Percentiles rank a stretch among this genome's conserved stretches.
These are phyloP conservation scores for Chaetomiaceae sp. DNA, from an alignment of 2,329 filamentous ascomycete genomes.

Conservation along the genomic window DNA sequence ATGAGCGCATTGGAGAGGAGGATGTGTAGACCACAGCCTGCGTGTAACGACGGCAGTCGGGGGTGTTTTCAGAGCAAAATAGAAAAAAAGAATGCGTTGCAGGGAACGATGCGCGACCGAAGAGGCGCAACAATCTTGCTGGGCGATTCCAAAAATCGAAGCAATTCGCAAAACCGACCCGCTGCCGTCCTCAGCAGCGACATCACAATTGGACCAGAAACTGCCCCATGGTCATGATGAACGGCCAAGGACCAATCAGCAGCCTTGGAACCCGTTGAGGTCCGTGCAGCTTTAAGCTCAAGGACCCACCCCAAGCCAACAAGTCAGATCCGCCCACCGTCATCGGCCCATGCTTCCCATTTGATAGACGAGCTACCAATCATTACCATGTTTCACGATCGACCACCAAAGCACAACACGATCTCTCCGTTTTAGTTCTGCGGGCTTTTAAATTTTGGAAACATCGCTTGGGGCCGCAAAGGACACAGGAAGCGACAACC, in stretches of 20 bases:
- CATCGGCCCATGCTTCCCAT: not conserved
- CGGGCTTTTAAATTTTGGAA: no score
- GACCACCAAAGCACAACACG: no score
- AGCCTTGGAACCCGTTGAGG: not conserved
- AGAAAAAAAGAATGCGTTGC: not conserved
- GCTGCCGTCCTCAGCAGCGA: conserved; percentile 4
- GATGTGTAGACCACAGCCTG: not conserved
- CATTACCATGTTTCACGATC: no score
- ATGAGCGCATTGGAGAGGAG: conserved; percentile 24
- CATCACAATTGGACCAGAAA: conserved; percentile 17
- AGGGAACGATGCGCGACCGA: conserved; percentile 11
- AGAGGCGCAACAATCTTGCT: conserved; percentile 15
- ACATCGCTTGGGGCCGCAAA: no score
- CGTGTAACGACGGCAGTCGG: conserved; percentile 6
- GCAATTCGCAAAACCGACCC: conserved; percentile 14
- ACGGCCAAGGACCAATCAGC: conserved; percentile 18
- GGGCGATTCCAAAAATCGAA: conserved; percentile 15
- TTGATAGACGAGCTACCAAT: no score
- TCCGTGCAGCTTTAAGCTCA: conserved; percentile 1
- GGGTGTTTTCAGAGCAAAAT: no score
- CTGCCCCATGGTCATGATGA: not conserved
- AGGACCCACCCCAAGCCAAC: not conserved
- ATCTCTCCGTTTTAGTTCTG: no score
- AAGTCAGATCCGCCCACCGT: not conserved
- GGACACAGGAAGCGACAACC: no score